These are phyloP conservation scores for Tuber aestivum DNA, from an alignment of 495 filamentous ascomycete genomes.

Conservation along the genomic window DNA sequence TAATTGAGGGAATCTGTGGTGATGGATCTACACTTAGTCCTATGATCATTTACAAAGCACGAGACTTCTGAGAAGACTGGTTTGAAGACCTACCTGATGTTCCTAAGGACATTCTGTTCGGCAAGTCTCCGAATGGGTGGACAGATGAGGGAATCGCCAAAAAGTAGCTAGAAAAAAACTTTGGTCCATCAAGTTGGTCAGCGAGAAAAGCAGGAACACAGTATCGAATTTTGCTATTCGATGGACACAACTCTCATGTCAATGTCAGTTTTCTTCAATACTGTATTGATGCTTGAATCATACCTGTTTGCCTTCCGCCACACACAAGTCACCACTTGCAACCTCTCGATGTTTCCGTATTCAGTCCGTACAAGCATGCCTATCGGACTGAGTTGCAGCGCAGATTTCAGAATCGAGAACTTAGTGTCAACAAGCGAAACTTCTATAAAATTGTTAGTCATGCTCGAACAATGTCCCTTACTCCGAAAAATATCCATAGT, in stretches of 20 bases:
- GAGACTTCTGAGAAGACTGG: background rate
- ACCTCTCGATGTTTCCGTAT: too few relatives aligned
- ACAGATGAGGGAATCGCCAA: background rate
- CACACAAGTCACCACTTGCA: too few relatives aligned
- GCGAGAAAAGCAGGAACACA: background rate
- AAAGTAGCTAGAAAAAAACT: background rate
- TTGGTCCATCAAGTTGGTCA: background rate
- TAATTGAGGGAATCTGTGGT: background rate
- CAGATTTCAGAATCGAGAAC: too few relatives aligned
- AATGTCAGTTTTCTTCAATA: too few relatives aligned
- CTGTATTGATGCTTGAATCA: background rate
- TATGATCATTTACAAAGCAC: constrained; percentile 4
- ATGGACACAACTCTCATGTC: constrained; percentile 1
- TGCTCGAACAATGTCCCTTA: too few relatives aligned
- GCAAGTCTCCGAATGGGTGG: background rate
- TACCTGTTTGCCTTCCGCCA: background rate
- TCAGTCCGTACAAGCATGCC: too few relatives aligned
- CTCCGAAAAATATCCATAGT: too few relatives aligned
- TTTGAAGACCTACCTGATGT: constrained; percentile 6
- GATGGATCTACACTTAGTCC: background rate
- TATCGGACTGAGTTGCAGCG: too few relatives aligned
- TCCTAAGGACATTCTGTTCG: background rate
- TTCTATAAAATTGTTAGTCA: too few relatives aligned
- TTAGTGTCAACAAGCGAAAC: too few relatives aligned
- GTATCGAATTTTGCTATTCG: background rate